Evolutionary conservation across 1,139 yeast genomes (phyloP).

Genomic region (Geotrichum macrosporum): DNA sequence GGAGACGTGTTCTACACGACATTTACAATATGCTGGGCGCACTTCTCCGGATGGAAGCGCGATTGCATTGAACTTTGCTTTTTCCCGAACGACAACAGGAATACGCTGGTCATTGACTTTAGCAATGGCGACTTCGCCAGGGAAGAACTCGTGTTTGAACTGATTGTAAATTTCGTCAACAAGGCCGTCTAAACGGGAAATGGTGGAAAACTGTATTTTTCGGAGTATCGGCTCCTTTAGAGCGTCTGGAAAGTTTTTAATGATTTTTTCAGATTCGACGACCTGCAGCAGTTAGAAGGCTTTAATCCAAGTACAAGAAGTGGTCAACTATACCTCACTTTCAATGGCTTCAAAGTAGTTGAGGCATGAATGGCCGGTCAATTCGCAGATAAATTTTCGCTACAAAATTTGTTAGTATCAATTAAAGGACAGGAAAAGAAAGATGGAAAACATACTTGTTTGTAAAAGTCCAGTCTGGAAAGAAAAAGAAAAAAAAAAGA

Average conservation of each 20-base stretch:
- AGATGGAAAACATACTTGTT: conserved; percentile 27
- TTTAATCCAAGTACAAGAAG: background rate
- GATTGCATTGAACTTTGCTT: conserved; percentile 40
- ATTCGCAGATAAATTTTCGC: conserved; percentile 87
- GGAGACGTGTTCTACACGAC: conserved; percentile 57
- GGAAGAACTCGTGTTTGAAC: conserved; percentile 81
- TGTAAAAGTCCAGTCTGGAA: conserved; percentile 41
- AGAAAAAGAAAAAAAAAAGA: conserved; percentile 6
- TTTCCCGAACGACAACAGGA: conserved; percentile 58
- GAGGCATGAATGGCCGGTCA: conserved; percentile 87
- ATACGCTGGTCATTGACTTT: conserved; percentile 42
- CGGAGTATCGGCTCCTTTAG: conserved; percentile 86
- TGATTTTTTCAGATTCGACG: conserved; percentile 50
- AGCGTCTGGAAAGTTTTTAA: conserved; percentile 81
- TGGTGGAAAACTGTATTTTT: conserved; percentile 74
- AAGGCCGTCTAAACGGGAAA: conserved; percentile 77
- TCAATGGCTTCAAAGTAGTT: conserved; percentile 85
- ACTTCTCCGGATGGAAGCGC: conserved; percentile 44
- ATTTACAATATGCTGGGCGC: conserved; percentile 63
- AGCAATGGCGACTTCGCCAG: conserved; percentile 79
- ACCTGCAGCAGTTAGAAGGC: no score
- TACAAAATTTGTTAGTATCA: no score
- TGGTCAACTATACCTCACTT: conserved; percentile 48
- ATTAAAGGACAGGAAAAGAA: no score
- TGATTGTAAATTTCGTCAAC: conserved; percentile 72